phyloP scores from a whole-genome alignment of 78 protist genomes.

The Dictyostelium purpureum region DNA sequence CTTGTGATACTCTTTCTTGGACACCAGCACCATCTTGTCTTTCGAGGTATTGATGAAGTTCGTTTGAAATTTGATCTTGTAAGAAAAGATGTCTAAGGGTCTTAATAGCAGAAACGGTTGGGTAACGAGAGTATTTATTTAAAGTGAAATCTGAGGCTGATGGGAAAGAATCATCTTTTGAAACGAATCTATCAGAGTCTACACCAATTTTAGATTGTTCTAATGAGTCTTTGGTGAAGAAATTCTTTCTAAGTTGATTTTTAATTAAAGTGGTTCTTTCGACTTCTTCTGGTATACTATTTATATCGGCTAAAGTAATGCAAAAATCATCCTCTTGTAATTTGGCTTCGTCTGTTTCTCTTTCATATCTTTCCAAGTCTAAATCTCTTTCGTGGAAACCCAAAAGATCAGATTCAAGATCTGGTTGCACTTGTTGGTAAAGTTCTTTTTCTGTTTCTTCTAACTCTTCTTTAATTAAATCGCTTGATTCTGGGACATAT shows the following conservation, averaged over 20 bases:
- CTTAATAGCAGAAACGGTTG: constrained; percentile 10
- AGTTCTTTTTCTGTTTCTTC: no score
- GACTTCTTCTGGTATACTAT: not conserved
- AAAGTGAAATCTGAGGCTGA: not conserved
- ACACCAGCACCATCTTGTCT: not conserved
- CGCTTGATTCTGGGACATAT: no score
- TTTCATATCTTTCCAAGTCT: not conserved
- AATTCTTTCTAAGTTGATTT: not conserved
- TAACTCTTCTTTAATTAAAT: no score
- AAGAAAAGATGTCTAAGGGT: not conserved
- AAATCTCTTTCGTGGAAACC: no score
- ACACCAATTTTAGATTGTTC: not conserved
- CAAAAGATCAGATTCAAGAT: no score
- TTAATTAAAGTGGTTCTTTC: not conserved
- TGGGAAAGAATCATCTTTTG: not conserved
- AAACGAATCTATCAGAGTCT: not conserved
- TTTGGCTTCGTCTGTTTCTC: not conserved
- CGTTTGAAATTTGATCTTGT: constrained; percentile 8
- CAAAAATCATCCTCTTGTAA: not conserved
- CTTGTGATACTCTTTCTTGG: not conserved
- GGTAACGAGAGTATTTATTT: not conserved
- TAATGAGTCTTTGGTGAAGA: not conserved
- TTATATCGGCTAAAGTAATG: not conserved
- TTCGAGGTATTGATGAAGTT: constrained; percentile 5
- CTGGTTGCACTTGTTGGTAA: no score